Evolutionary conservation across 192 early-diverging fungal genomes (phyloP).

Genomic region (Funneliformis mosseae): DNA sequence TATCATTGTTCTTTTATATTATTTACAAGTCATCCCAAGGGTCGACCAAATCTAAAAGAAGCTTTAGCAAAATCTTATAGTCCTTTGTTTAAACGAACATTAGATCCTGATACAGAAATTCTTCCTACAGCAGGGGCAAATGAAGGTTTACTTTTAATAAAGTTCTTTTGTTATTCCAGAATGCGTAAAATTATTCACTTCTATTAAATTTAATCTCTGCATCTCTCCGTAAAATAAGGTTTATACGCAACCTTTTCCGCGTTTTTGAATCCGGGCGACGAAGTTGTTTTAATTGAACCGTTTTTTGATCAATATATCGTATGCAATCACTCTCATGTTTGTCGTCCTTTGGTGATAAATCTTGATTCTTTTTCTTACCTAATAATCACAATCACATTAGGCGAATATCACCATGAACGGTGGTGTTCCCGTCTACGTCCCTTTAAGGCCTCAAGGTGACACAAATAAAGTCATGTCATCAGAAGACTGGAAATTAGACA

Average conservation of each 20-base stretch:
- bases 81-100: slow-evolving; percentile 58
- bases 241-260: slow-evolving; percentile 80
- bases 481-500: slow-evolving; percentile 86
- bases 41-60: slow-evolving; percentile 61
- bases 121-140: slow-evolving; percentile 81
- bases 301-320: slow-evolving; percentile 95
- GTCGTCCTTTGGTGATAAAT: background rate
- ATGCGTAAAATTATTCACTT: background rate
- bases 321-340: slow-evolving; percentile 30
- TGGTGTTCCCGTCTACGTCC: slow-evolving; percentile 83
- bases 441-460: slow-evolving; percentile 61
- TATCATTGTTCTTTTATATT: slow-evolving; percentile 4
- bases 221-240: slow-evolving; percentile 39
- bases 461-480: slow-evolving; percentile 61
- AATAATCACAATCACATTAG: slow-evolving; percentile 33
- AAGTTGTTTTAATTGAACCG: slow-evolving; percentile 94
- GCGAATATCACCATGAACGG: slow-evolving; percentile 85
- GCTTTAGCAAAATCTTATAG: slow-evolving; percentile 81
- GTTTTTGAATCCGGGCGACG: slow-evolving; percentile 79
- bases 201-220: background rate
- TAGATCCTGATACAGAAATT: slow-evolving; percentile 82
- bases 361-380: background rate
- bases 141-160: slow-evolving; percentile 5
- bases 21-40: slow-evolving; percentile 59
- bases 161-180: background rate